Conservation (phyloP, 495 filamentous ascomycete species). For the Penicillium goetzii region DNA sequence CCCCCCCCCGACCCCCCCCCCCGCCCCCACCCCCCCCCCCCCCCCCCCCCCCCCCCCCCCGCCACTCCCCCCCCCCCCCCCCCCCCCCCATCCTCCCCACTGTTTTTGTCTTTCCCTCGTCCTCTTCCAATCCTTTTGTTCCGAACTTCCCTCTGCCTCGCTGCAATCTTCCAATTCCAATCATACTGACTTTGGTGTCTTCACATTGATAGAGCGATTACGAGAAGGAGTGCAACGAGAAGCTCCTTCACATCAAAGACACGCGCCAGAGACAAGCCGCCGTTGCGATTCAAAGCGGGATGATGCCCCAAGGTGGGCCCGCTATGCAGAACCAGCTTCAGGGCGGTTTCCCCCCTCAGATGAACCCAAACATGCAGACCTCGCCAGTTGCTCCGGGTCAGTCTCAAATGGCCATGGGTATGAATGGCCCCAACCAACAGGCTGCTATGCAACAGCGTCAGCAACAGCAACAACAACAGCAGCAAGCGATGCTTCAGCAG, state of each 20-base stretch:
- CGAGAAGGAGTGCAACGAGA: conserved; percentile 52
- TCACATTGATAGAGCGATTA: conserved; percentile 42
- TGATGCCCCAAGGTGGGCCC: conserved; percentile 47
- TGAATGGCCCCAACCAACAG: conserved; percentile 49
- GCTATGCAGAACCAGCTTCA: conserved; percentile 46
- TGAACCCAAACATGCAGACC: conserved; percentile 57
- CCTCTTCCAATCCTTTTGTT: not conserved
- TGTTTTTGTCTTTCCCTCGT: not conserved
- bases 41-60: too few relatives aligned
- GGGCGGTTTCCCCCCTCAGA: conserved; percentile 52
- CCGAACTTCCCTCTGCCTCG: not conserved
- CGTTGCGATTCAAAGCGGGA: conserved; percentile 46
- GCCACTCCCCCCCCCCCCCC: not conserved
- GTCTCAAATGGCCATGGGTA: conserved; percentile 50
- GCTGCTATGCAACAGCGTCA: conserved; percentile 41
- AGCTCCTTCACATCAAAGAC: conserved; percentile 53
- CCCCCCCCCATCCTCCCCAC: not conserved
- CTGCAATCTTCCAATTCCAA: conserved; percentile 1
- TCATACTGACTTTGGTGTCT: conserved; percentile 12
- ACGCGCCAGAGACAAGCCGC: conserved; percentile 51
- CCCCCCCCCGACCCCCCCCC: too few relatives aligned
- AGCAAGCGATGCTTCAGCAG: conserved; percentile 31
- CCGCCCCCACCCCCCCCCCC: too few relatives aligned
- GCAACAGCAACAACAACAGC: conserved; percentile 37
- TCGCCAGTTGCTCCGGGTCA: conserved; percentile 54